Conservation (phyloP, 495 filamentous ascomycete species). For the Penicillium turbatum region DNA sequence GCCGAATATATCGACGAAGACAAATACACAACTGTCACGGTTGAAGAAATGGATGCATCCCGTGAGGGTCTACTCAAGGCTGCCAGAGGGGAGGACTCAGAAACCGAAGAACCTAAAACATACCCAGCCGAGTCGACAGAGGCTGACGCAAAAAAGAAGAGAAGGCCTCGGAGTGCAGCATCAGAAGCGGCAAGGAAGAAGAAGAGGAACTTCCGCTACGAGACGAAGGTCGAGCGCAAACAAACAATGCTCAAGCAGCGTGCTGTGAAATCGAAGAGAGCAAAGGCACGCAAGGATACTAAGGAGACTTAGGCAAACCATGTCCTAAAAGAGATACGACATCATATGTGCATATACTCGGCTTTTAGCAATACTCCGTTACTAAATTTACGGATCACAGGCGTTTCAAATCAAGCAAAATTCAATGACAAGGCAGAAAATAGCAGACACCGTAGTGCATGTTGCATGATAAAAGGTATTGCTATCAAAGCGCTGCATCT, state of each 20-base stretch:
- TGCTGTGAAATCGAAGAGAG: constrained; percentile 50
- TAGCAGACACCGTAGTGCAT: constrained; percentile 16
- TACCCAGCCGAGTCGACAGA: constrained; percentile 16
- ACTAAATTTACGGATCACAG: constrained; percentile 4
- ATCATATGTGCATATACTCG: constrained; percentile 15
- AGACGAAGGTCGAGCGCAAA: constrained; percentile 77
- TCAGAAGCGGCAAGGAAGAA: constrained; percentile 62
- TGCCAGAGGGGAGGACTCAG: constrained; percentile 43
- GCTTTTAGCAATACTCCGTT: background rate
- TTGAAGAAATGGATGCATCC: constrained; percentile 83
- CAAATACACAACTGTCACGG: constrained; percentile 86
- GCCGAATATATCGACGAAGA: constrained; percentile 97
- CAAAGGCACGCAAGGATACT: constrained; percentile 34
- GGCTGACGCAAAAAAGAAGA: constrained; percentile 29
- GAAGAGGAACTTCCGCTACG: constrained; percentile 90
- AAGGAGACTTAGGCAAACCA: background rate
- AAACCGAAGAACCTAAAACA: constrained; percentile 33
- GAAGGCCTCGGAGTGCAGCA: constrained; percentile 49
- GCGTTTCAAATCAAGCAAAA: background rate
- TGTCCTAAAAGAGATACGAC: background rate
- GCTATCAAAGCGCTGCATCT: constrained; percentile 24
- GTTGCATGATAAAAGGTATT: constrained; percentile 15
- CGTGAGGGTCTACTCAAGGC: constrained; percentile 62
- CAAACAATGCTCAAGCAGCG: constrained; percentile 63
- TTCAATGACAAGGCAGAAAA: background rate